phyloP scores from a whole-genome alignment of 2,329 filamentous ascomycete species.

The Xylaria digitata region DNA sequence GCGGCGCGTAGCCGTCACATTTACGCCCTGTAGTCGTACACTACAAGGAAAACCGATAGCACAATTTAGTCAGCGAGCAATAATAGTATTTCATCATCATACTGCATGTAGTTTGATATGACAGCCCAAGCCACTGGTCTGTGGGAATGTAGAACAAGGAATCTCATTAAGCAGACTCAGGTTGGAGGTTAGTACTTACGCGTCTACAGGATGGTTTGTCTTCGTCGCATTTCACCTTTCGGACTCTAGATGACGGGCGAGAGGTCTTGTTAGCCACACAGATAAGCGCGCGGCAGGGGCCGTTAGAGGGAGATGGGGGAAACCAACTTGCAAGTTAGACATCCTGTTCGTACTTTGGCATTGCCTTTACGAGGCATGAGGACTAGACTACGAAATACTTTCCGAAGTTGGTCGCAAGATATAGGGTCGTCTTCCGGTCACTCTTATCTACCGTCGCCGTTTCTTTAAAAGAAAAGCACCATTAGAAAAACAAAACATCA shows the following conservation, averaged over 20 bases:
- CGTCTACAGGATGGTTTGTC: constrained; percentile 45
- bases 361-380: constrained; percentile 47
- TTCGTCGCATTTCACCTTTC: constrained; percentile 49
- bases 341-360: constrained; percentile 46
- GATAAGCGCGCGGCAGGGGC: neutral
- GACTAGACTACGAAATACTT: neutral
- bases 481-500: too few species aligned
- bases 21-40: constrained; percentile 48
- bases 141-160: neutral
- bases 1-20: constrained; percentile 50
- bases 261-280: constrained; percentile 21
- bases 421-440: too few species aligned
- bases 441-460: too few species aligned
- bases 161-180: neutral
- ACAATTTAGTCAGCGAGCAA: constrained; percentile 9
- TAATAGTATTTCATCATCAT: neutral
- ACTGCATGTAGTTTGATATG: neutral
- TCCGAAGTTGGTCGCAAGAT: constrained; percentile 11
- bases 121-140: neutral
- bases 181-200: constrained; percentile 26
- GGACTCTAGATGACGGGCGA: constrained; percentile 36
- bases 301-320: constrained; percentile 5
- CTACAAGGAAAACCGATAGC: constrained; percentile 15
- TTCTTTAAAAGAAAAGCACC: too few species aligned
- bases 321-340: constrained; percentile 43